Conservation (phyloP, 257 asterid species). For the Fraxinus anomala region DNA sequence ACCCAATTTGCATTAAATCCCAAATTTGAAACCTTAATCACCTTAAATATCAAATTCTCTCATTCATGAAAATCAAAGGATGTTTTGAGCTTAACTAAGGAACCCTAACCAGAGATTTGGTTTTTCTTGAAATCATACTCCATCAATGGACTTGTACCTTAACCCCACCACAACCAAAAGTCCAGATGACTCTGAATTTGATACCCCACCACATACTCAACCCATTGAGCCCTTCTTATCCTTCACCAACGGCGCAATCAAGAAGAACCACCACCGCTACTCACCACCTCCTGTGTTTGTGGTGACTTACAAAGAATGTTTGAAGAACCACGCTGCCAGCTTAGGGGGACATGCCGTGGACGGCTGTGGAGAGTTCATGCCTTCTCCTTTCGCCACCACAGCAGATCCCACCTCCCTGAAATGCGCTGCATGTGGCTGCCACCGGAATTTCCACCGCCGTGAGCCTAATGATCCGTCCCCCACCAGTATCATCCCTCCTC, state of each 20-base stretch:
- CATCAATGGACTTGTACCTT: constrained; percentile 45
- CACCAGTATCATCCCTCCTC: constrained; percentile 51
- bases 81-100: constrained; percentile 2
- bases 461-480: constrained; percentile 41
- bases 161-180: constrained; percentile 47
- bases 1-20: constrained; percentile 32
- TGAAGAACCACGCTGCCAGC: constrained; percentile 74
- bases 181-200: constrained; percentile 50
- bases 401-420: constrained; percentile 43
- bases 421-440: constrained; percentile 90
- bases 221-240: constrained; percentile 35
- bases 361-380: constrained; percentile 82
- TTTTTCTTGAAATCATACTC: constrained; percentile 10
- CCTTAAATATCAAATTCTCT: constrained; percentile 27
- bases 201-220: constrained; percentile 62
- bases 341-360: constrained; percentile 76
- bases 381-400: constrained; percentile 38
- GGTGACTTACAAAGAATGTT: constrained; percentile 51
- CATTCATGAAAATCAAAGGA: constrained; percentile 21
- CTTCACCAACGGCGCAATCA: constrained; percentile 39
- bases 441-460: constrained; percentile 85
- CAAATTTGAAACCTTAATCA: constrained; percentile 29
- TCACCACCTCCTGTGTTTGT: constrained; percentile 24
- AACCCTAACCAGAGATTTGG: constrained; percentile 29
- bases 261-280: constrained; percentile 29